Percentiles rank a stretch among this genome's conserved stretches.
Conservation (phyloP, 2,329 filamentous ascomycete genomes). For the Trichoderma sp. region DNA sequence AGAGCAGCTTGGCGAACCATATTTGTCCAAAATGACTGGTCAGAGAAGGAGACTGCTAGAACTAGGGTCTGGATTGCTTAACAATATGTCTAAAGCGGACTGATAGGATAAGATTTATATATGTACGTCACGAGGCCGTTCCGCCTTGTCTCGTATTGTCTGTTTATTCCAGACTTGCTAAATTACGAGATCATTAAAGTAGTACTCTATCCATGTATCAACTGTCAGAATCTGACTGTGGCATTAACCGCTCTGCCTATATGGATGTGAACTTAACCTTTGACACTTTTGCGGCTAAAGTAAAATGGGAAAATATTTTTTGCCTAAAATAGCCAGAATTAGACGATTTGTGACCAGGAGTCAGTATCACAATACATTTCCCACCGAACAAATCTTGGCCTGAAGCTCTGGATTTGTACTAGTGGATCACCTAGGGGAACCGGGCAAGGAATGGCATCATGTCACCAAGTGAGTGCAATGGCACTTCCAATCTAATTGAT, state of each 20-base stretch:
- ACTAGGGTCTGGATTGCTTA: neutral
- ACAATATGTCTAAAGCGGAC: neutral
- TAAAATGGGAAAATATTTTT: neutral
- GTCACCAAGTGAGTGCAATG: neutral
- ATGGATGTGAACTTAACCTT: neutral
- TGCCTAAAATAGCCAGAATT: neutral
- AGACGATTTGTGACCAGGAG: neutral
- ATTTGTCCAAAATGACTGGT: neutral
- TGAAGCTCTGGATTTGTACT: neutral
- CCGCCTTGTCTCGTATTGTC: neutral
- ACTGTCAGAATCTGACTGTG: neutral
- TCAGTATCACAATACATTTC: neutral
- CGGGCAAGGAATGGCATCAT: neutral
- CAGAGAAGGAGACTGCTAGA: neutral
- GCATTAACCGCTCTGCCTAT: slow-evolving; percentile 7
- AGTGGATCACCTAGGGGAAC: neutral
- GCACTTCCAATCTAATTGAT: neutral
- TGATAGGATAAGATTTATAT: neutral
- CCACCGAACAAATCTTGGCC: neutral
- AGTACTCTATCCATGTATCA: neutral
- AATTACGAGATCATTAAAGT: neutral
- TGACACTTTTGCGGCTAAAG: slow-evolving; percentile 2
- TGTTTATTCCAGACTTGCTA: neutral
- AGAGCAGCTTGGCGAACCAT: neutral
- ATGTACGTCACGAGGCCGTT: neutral